Base-by-base conservation (phyloP, 805 yeast genomes). In the Torulaspora indica region DNA sequence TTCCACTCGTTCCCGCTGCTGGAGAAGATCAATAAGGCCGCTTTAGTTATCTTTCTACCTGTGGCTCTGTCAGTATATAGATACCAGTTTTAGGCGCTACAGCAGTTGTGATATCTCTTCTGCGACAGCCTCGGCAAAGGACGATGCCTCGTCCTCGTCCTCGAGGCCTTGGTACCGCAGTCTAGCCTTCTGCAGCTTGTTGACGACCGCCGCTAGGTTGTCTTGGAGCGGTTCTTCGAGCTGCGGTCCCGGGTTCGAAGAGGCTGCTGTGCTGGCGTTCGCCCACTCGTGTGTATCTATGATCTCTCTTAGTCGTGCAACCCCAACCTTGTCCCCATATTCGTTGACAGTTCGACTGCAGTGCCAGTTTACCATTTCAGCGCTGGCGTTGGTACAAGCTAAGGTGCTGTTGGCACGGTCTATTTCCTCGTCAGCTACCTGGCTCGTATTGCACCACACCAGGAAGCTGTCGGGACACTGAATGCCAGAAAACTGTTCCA, bases 201-300 rank as follows among this genome's bases (percentile, higher is more conserved):
- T 36, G 8, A 60, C 15, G 8, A 58, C 23, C 2, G 32, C 30
- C 24, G 45, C 44, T n/a, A 51, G 38, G 18, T 25, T 37, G 29
- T 37, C 30, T 31, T 9, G 17, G 15, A 8, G 13, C 12, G 9
- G 32, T 12, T 37, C 30, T 31, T 9, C 18, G 15, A 8, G 13
- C 12, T 15, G 32, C 15, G 24, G 23, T 10, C n/a, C 8, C 14
- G 9, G 4, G 7, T 13, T 6, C 27, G 31, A 14, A n/a, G 2
- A 6, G 29, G 17, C 14, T n/a, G 38, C 28, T 13, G 27, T 18
- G n/a, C 13, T 7, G n/a, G 17, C 13, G 17, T 23, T 5, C 5
- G 51, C 49, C 82, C 83, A 78, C 22, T 69, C 72, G 46, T 75
- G 72, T 1, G 75, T 64, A 38, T 78, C 76, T 4, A 78, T 51